A percentile compares a stretch with the other conserved stretches of the same genome.
phyloP scores from a whole-genome alignment of 2,329 filamentous ascomycete species.

The Fusarium dimerum region DNA sequence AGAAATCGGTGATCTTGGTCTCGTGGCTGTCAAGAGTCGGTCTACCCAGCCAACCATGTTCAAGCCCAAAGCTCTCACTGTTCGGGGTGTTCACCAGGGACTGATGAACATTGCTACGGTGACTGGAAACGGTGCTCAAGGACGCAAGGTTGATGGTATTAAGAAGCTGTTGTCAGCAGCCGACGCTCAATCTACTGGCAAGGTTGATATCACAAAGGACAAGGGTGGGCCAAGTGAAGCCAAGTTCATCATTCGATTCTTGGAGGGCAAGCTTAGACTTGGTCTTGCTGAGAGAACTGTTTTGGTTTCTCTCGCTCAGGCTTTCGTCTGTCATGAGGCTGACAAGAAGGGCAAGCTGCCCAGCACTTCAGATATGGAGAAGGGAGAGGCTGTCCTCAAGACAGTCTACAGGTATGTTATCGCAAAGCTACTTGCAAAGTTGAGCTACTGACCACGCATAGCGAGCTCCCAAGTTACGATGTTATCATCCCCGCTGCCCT shows the following conservation, averaged over 20 bases:
- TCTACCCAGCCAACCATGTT: slow-evolving; percentile 98
- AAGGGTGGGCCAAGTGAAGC: slow-evolving; percentile 94
- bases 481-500: slow-evolving; percentile 90
- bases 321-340: slow-evolving; percentile 81
- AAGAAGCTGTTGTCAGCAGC: slow-evolving; percentile 95
- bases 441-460: slow-evolving; percentile 44
- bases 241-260: slow-evolving; percentile 88
- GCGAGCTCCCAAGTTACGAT: slow-evolving; percentile 93
- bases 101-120: slow-evolving; percentile 86
- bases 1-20: slow-evolving; percentile 90
- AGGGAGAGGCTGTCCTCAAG: slow-evolving; percentile 85
- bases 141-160: slow-evolving; percentile 88
- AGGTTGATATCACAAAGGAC: slow-evolving; percentile 87
- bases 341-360: slow-evolving; percentile 69
- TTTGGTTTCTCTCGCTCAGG: slow-evolving; percentile 85
- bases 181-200: slow-evolving; percentile 71
- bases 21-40: slow-evolving; percentile 94
- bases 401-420: slow-evolving; percentile 75
- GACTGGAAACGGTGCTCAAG: slow-evolving; percentile 83
- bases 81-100: slow-evolving; percentile 83
- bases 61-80: slow-evolving; percentile 88
- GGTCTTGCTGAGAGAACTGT: slow-evolving; percentile 92
- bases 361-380: slow-evolving; percentile 73
- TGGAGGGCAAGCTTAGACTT: slow-evolving; percentile 91
- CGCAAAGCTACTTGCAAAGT: background rate